Evolutionary conservation across 768 basidiomycete species (phyloP), one percentile per base, ranked within the genome.

Genomic region (Thelephora ganbajun): DNA sequence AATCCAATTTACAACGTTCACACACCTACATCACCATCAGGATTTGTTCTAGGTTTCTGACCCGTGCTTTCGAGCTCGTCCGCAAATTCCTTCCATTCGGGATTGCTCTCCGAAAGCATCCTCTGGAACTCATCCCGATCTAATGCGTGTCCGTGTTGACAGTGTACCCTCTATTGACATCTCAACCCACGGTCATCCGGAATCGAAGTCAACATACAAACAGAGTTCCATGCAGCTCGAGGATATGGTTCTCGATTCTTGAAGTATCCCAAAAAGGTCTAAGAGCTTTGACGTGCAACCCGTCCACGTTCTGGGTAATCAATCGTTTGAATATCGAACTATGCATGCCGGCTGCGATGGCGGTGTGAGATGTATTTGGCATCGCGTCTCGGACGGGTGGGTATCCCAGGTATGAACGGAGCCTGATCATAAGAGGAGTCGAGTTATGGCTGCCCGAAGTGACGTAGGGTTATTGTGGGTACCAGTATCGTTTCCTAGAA

Each of bases 301-400:
- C 92, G 57, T 98, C 94, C n/a, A 98, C 93, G 54, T 87, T 87
- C 70, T 83, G 84, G 0, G 94, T 98, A 51, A 97, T 78, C 30
- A 92, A 61, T 22, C 67, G 65, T 18, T 71, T 63, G 16, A 86
- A 68, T 46, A 79, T 62, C 2, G 72, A 74, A 7, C 82, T 64
- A 53, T 87, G 69, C 56, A 88, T 83, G 43, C 96, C 68, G 2
- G 91, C 88, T 5, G 87, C 83, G 22, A 98, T 66, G 7, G 87
- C 82, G 55, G 76, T 87, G 60, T 98, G 94, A 0, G 85, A 92
- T 3, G 89, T 80, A 55, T 96, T 97, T 3, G 92, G 89, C 42
- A 72, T 71, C 0, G 92, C 73, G 45, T 82, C 76, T n/a, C 83
- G 74, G 30, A 97, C 82, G 11, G 83, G 80, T 13, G 83, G 83